Base-by-base conservation (phyloP, 345 rosid species). In the Ricinus communis region DNA sequence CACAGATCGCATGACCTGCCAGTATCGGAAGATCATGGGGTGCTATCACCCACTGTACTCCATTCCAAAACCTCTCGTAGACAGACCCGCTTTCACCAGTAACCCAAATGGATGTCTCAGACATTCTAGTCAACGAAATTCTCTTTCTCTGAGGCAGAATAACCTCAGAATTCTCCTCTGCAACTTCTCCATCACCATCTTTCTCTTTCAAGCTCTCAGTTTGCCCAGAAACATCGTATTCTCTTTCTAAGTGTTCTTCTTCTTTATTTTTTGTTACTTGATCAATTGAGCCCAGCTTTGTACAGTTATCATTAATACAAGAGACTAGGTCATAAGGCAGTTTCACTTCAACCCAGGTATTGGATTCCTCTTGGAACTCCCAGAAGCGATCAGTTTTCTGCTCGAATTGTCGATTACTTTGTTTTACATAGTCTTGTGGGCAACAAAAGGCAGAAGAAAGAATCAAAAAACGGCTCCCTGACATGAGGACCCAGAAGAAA, bases 11-110 rank as follows among this genome's bases (percentile, higher is more conserved):
- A 14, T 57, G 75, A 28, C 87, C 94, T 19, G 86, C 82, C 19
- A 79, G 66, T 27, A 72, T 0, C 5, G 87, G 85, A 31, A 87
- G 81, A 64, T 87, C 87, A 71, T 84, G 94, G 9, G 88, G 95
- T 10, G 88, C 91, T 57, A 84, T 70, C 60, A 84, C 91, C 95
- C 91, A 87, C 73, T 83, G 90, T 15, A 87, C 87, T 65, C 91
- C 88, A 81, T 89, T 89, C 91, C 91, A 89, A 72, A 82, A 89
- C 80, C 91, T 82, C 83, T 89, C 91, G 54, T 87, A 84, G 71
- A 85, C 82, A 4, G 85, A 78, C 46, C 94, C 88, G 68, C 94
- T 87, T 70, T 83, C 82, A 38, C 91, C 88, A 13, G 91, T 87
- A 46, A 89, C 77, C 94, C 94, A 89, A 24, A 87, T 76, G 22